phyloP scores from a whole-genome alignment of 768 basidiomycete species.

The Agaricus subrufescens region DNA sequence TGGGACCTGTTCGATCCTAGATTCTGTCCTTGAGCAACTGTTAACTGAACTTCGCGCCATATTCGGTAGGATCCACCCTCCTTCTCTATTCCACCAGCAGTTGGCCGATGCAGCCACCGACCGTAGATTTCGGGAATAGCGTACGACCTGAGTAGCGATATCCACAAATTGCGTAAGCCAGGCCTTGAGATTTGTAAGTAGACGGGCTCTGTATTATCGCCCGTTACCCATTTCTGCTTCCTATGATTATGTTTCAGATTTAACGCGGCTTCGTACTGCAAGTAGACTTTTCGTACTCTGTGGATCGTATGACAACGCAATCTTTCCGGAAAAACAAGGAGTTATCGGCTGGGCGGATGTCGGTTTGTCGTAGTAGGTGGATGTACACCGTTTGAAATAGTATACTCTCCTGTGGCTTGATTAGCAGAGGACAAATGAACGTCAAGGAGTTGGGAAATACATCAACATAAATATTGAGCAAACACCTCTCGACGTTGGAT shows the following conservation, averaged over 20 bases:
- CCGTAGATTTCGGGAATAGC: slow-evolving; percentile 80
- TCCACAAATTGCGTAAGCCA: slow-evolving; percentile 69
- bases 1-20: slow-evolving; percentile 48
- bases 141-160: slow-evolving; percentile 75
- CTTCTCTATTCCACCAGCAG: slow-evolving; percentile 19
- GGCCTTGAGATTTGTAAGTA: slow-evolving; percentile 68
- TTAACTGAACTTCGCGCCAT: slow-evolving; percentile 79
- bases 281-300: slow-evolving; percentile 35
- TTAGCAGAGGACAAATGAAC: slow-evolving; percentile 4
- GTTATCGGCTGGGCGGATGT: slow-evolving; percentile 71
- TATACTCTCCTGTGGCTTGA: slow-evolving; percentile 54
- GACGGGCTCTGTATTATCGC: slow-evolving; percentile 53
- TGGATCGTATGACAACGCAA: slow-evolving; percentile 67
- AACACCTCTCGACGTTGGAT: slow-evolving; percentile 46
- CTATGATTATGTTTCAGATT: slow-evolving; percentile 26
- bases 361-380: slow-evolving; percentile 71
- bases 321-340: slow-evolving; percentile 76
- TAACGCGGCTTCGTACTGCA: not conserved
- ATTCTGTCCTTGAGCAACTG: slow-evolving; percentile 69
- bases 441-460: slow-evolving; percentile 29
- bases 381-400: slow-evolving; percentile 71
- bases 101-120: slow-evolving; percentile 32
- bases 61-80: slow-evolving; percentile 81
- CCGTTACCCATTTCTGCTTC: slow-evolving; percentile 56
- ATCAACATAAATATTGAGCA: slow-evolving; percentile 72